Base-by-base conservation (phyloP, 768 basidiomycete genomes). In the Tephrocybe sp. region DNA sequence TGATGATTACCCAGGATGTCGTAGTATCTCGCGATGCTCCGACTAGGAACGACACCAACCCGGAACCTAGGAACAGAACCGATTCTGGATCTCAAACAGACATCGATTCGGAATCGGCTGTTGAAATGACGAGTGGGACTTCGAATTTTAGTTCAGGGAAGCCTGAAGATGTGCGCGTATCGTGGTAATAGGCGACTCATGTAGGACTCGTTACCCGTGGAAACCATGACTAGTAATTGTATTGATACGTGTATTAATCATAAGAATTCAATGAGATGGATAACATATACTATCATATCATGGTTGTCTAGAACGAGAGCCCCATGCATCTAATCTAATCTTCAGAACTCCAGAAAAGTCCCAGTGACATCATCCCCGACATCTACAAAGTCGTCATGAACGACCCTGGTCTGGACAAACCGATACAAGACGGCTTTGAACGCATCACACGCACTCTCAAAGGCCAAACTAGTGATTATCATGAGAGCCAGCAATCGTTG, bases 1-100 rank as follows among this genome's bases (percentile, higher is more conserved):
- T 55, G 49, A 21, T 48, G 42, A 55, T 55, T 31, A 54, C 30
- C 10, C 47, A 42, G n/a, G 53, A 50, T 21, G 53, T 54, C 3
- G 53, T 47, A n/a, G 44, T 50, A 18, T 43, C 48, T 9, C 44
- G 29, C 5, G 49, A 47, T 43, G 33, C 33, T 12, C 11, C 33
- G 33, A 15, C 33, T 12, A 34, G 33, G 15, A 15, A 6, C 33
- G 33, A 34, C 33, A 6, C 15, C 42, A 46, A 34, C 42, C 45
- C 4, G 34, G 30, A 4, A 7, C 29, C 29, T 45, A 47, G 19
- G 37, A 23, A 15, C 33, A 27, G 38, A 49, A 42, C 21, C 29
- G n/a, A n/a, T 40, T 33, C 42, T 45, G 5, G 21, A 24, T 15
- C 36, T 34, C n/a, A 33, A 29, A 2, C 30, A 50, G 49, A 19